Evolutionary conservation across 768 basidiomycete species (phyloP), one percentile per base, ranked within the genome.

Genomic region (Boletellus sp.): DNA sequence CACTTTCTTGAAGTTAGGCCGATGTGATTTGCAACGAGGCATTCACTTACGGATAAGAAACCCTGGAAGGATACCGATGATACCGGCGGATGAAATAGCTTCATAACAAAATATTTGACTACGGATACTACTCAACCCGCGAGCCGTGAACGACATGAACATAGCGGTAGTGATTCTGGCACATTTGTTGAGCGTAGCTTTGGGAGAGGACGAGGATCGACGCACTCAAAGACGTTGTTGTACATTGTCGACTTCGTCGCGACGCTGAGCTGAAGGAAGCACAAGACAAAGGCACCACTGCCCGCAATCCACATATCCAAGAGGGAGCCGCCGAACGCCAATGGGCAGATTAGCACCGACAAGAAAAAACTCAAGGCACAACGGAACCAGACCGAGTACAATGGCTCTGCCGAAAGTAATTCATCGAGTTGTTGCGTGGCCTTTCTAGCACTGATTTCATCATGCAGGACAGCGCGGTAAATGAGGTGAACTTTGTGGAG

Each of bases 11-110:
- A 58, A 16, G 49, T 57, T 37, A 50, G 45, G 32, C 26, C 42
- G 38, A 32, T 22, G 24, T 17, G 10, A 26, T 24, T 45, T 32
- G 35, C 45, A 24, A 32, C 31, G 32, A 37, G 13, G 9, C 35
- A 39, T 37, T 31, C 11, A 71, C 84, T 51, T 63, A 89, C 89
- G 65, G 51, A 91, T 88, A 43, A 90, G 76, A 68, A 86, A 94
- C 1, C 90, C 92, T n/a, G 92, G 92, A 39, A 94, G 77, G 52
- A 95, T 92, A 33, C 89, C 83, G 28, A 94, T 88, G 48, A 94
- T 89, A 22, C 84, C 84, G 44, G 90, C 78, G 8, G 90, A 92
- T 1, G 93, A 93, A 51, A 95, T 87, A 3, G 94, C 88, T 3
- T 90, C 86, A 63, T 94, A 96, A 65, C 93, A 96, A 69, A 96